Base-by-base conservation (phyloP, 768 basidiomycete genomes). In the Suillus discolor region DNA sequence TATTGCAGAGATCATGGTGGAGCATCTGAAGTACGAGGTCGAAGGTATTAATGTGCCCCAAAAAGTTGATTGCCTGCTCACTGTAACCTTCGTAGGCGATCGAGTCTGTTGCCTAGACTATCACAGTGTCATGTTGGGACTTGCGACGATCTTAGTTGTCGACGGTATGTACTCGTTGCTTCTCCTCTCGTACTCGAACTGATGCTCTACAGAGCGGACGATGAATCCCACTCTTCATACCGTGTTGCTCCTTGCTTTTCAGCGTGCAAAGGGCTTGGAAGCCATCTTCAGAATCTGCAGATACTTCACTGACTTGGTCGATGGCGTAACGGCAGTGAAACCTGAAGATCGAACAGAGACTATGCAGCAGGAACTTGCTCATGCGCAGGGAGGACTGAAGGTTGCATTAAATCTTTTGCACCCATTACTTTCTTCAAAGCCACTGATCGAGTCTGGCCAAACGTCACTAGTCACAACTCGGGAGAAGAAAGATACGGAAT, bases 401-500 rank as follows among this genome's bases (percentile, higher is more conserved):
- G 88, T 94, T 51, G 89, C 89, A 0, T 80, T 97, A 44, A 87
- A 91, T 68, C 81, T 97, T 51, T 79, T 98, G 49, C 83, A 87
- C 65, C 86, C 91, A 13, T 80, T 99, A 53, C 83, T 94, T 31
- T 89, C 91, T 2, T 85, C 93, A 34, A 92, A 92, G 70, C 85
- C 92, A 15, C 80, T 97, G 31, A 84, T 95, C 63, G 96, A 98
- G 65, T 92, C 94, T 8, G 84, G 88, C 3, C 96, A 99, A 77
- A 96, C 94, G 0, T 74, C 83, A 4, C 77, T 92, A 39, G 82
- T 91, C 18, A 79, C 87, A 47, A 89, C 89, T 20, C 87, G 88
- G 18, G 94, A 94, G 77, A 92, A 92, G 75, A 86, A 87, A 72
- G 89, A 92, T 25, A 89, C 86, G 1, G 91, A 96, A 69, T 77